Evolutionary conservation across 75 land plant genomes (phyloP), one percentile per base, ranked within the genome.

Genomic region (Cryptomeria japonica): DNA sequence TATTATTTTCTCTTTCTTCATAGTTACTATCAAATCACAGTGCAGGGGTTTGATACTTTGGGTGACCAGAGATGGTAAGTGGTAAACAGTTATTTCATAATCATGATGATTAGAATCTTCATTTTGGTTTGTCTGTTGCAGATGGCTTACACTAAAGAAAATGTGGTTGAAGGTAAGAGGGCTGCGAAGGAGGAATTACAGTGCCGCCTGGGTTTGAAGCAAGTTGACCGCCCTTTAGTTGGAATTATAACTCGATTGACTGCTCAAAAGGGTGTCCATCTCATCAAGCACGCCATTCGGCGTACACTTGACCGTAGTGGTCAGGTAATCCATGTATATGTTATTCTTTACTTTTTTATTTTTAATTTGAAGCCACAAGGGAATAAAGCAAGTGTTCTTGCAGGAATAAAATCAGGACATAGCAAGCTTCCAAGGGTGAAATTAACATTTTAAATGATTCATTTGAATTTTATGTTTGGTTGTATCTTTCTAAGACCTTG

Each of bases 251-350:
- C 96, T 28, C 96, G 98, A 16, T 91, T 97, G 86, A 97, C 98
- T 36, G 93, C 91, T 86, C 98, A 97, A 87, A 97, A 97, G 87
- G 98, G 98, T 68, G 93, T 97, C 86, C 97, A 97, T 87, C 96
- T 97, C 73, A 97, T 97, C 85, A 97, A 97, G 89, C 98, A 97
- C 92, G 98, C 97, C 11, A 94, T 97, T 85, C 84, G 90, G 94
- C 91, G 95, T 76, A 93, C 98, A 41, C 88, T 97, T 38, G 96
- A 97, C 2, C 96, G 94, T 12, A 86, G 89, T 93, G 97, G 98
- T 76, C 98, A 97, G 97, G 98, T 96, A 44, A n/a, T 75, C 77
- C 37, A 34, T 75, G 34, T 75, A 4, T 75, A 34, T 34, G 7
- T 75, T 64, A 7, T 64, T 25, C 37, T 34, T 14, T 75, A 75